These are phyloP conservation scores for Dalechampia spathulata DNA, from an alignment of 441 rosid genomes.

Conservation along the genomic window DNA sequence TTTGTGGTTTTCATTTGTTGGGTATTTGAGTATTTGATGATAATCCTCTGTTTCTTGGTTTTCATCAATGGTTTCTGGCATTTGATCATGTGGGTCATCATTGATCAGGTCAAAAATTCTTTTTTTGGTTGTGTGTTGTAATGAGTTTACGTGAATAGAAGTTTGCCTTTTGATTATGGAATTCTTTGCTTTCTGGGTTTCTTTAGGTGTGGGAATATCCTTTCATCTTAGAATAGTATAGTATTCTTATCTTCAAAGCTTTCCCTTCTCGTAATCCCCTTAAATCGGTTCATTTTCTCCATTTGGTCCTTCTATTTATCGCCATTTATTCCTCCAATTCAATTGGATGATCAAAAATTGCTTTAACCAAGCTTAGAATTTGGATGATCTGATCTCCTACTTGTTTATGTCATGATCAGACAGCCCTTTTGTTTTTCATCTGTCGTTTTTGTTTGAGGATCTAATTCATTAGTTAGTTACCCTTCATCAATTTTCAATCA, in stretches of 20 bases:
- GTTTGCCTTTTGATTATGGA: slow-evolving; percentile 29
- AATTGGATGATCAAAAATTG: slow-evolving; percentile 17
- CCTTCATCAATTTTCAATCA: no score
- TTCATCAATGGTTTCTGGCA: slow-evolving; percentile 17
- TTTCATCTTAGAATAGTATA: slow-evolving; percentile 33
- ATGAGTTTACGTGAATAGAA: no score
- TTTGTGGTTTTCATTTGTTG: no score
- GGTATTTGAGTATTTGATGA: slow-evolving; percentile 11
- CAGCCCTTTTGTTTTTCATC: background rate
- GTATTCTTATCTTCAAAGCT: slow-evolving; percentile 43
- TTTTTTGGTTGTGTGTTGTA: no score
- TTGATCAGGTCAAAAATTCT: slow-evolving; percentile 55
- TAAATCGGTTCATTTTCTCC: slow-evolving; percentile 17
- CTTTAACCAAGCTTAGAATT: slow-evolving; percentile 7
- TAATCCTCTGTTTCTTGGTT: slow-evolving; percentile 23
- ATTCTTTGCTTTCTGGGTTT: slow-evolving; percentile 32
- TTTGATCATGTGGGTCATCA: no score
- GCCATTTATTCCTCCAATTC: background rate
- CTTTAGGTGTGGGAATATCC: no score
- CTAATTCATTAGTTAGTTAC: no score
- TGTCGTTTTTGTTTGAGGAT: no score
- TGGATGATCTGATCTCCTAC: no score
- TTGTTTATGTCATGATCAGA: no score
- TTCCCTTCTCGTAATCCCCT: no score
- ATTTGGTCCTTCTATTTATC: no score